Evolutionary conservation across 2,329 filamentous ascomycete genomes (phyloP), one percentile per base, ranked within the genome.

Genomic region (Penicillium italicum): DNA sequence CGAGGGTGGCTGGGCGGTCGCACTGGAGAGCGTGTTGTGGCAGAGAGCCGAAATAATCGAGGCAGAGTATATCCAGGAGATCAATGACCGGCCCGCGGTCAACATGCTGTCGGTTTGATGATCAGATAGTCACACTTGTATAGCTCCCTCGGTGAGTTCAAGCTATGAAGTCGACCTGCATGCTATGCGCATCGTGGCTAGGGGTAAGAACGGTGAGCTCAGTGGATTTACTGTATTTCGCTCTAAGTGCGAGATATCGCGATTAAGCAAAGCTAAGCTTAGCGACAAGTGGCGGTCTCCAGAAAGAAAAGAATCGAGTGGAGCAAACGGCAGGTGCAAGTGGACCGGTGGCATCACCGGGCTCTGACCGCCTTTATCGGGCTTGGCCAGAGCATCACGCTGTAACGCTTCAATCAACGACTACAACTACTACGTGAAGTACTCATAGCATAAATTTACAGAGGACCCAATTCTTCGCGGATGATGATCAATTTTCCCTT

Each of bases 341-440:
- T 64, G 62, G 63, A 62, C 43, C 57, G 34, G 57, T 65, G 63
- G 59, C 63, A 64, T 62, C 38, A 36, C 33, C 33, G 5, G n/a
- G 58, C 46, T 20, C 34, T 55, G 34, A 65, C 63, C 63, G 63
- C 63, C 59, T 59, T 59, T 42, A 30, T 3, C 12, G 3, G 6
- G 22, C 18, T 33, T 24, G 24, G 24, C 24, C 24, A 24, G 24
- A 3, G 24, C 24, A 24, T 24, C 24, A 24, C 24, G 24, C n/a
- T n/a, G n/a, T n/a, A n/a, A n/a, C n/a, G n/a, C n/a, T n/a, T n/a
- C n/a, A n/a, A n/a, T n/a, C 10, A 1, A n/a, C 3, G 9, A 8
- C 10, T 41, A 26, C 16, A 30, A 33, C n/a, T 24, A 41, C 14
- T 24, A 6, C 6, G 6, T 6, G 44, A 22, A 38, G 12, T 43